Base-by-base conservation (phyloP, 139 green algal genomes). In the Pycnococcus provasolii region DNA sequence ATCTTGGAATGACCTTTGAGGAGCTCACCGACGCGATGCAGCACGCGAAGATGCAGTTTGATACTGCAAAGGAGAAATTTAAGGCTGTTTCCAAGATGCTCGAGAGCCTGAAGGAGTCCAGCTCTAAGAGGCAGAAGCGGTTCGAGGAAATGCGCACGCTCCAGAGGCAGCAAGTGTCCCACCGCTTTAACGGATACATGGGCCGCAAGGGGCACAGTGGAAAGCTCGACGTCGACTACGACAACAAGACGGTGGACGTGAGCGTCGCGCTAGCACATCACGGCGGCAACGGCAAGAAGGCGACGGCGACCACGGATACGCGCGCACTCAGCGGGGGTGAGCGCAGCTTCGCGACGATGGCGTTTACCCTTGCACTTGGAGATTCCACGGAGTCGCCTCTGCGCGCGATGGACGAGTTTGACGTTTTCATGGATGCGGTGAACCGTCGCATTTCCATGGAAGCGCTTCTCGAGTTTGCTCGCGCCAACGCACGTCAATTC, bases 391-490 rank as follows among this genome's bases (percentile, higher is more conserved):
- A 94, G 61, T 80, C 75, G 47, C 89, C 89, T 11, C 91, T 95
- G 66, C 75, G 84, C 4, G 86, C 83, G 46, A 80, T 92, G 71
- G 88, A 96, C 72, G 90, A 96, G 75, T 94, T 91, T 54, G 89
- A 95, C 69, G 81, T 91, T 11, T 90, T 86, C 74, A 88, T 91
- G 86, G 84, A 85, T 67, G 64, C 75, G 51, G 71, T 86, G 40
- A 84, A 84, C 76, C 68, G 84, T 5, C 66, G 67, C 11, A 40
- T 76, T 77, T 82, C 84, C 45, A 87, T 87, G 46, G 74, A 89
- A 73, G 81, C 79, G 48, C 79, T 95, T 3, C 74, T 95, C 44
- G 62, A 87, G 64, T 89, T 87, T 74, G 85, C 84, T 0, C 13
- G 57, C n/a, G 77, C 87, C 37, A 58, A 83, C 37, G 63, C 81